These are phyloP conservation scores for Epipyxis sp. DNA, from an alignment of 108 stramenopile genomes.

Conservation along the genomic window DNA sequence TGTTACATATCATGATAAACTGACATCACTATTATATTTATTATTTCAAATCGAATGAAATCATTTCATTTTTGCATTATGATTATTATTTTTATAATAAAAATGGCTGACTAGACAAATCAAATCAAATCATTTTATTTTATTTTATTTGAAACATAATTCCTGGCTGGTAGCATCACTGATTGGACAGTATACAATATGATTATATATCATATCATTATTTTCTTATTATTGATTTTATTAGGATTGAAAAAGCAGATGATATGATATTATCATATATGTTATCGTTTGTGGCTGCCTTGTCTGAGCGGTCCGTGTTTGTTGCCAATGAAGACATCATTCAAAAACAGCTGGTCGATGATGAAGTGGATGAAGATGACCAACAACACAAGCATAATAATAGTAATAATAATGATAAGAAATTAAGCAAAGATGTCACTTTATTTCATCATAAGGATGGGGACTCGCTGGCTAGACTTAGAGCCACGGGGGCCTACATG, in stretches of 20 bases:
- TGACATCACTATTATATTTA: too few relatives aligned
- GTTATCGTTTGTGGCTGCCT: background rate
- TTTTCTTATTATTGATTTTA: background rate
- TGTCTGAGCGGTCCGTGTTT: conserved; percentile 10
- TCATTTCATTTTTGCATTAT: too few relatives aligned
- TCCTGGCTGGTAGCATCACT: too few relatives aligned
- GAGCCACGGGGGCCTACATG: conserved; percentile 9
- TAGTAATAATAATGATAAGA: conserved; percentile 7
- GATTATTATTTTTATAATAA: too few relatives aligned
- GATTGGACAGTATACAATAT: too few relatives aligned
- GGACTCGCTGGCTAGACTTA: conserved; percentile 11
- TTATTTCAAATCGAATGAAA: too few relatives aligned
- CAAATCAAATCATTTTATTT: too few relatives aligned
- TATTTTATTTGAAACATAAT: too few relatives aligned
- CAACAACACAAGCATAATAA: background rate
- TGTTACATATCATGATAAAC: too few relatives aligned
- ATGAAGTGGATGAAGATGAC: background rate
- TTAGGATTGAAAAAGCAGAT: background rate
- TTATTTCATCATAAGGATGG: background rate
- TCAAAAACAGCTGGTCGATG: background rate
- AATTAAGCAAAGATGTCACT: background rate
- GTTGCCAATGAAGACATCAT: background rate
- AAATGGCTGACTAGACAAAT: too few relatives aligned
- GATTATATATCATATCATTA: too few relatives aligned
- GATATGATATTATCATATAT: background rate